Base-by-base conservation (phyloP, 2,329 filamentous ascomycete genomes). In the Cladophialophora carrionii region DNA sequence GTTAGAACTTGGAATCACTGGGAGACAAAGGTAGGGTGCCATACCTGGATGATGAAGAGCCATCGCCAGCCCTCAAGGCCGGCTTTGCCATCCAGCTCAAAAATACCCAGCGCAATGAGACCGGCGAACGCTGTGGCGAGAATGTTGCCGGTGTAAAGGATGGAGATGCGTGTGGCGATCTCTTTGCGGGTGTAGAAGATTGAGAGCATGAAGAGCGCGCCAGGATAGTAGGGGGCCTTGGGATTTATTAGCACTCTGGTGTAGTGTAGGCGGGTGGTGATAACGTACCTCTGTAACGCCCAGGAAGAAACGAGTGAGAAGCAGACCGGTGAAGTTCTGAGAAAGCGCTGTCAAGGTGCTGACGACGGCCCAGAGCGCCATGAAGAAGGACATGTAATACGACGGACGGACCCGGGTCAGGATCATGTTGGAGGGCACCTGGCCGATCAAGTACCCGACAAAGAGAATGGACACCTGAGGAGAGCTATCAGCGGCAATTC, bases 71-170 rank as follows among this genome's bases (percentile, higher is more conserved):
- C 80, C 5, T 71, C 66, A 67, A 76, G 74, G 4, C 79, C 79
- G 29, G 75, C 66, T 1, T 78, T 67, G 0, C 79, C 78, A 57
- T 80, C 80, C 22, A 74, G 72, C 87, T 57, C 84, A 65, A 86
- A 74, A 5, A 87, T 83, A 17, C 84, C 85, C 0, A 84, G 83
- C 3, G 81, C 85, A 53, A 88, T 81, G 2, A 88, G 79, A 0
- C 84, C 83, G 0, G 84, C 85, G 71, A 87, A 87, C 60, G 84
- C 84, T 58, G 85, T 85, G 53, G 84, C 85, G 69, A 87, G 82
- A 68, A 86, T 81, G 71, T 85, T 86, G 1, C 84, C 84, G 68
- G 84, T 84, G 74, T 86, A 87, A 20, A 87, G 75, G 34, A 87
- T 80, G 61, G 84, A 84, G 69, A 86, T 86, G 7, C 68, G 41